A percentile compares a stretch with the other conserved stretches of the same genome.
These are phyloP conservation scores for Solanum hybrid DNA, from an alignment of 305 asterid species.

Conservation along the genomic window DNA sequence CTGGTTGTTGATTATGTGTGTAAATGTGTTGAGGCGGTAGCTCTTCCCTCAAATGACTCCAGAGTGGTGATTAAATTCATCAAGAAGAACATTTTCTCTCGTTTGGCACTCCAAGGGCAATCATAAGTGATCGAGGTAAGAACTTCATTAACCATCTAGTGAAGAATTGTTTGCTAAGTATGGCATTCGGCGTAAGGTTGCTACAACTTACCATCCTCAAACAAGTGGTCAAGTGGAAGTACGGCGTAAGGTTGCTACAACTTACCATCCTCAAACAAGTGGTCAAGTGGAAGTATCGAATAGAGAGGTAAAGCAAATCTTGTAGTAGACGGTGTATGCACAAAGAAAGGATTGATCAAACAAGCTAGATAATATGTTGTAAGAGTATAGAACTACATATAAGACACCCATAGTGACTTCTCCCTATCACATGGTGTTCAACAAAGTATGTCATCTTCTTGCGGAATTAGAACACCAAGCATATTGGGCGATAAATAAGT, in stretches of 20 bases:
- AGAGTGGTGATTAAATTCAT: too few relatives aligned
- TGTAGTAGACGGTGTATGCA: background rate
- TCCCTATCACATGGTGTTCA: background rate
- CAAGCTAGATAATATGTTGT: too few relatives aligned
- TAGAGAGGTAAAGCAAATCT: background rate
- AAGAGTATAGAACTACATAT: fast-evolving
- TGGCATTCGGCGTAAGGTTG: background rate
- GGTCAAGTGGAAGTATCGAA: background rate
- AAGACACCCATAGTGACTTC: background rate
- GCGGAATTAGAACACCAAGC: background rate
- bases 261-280: background rate
- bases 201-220: background rate
- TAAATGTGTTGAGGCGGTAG: too few relatives aligned
- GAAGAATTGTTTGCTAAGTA: too few relatives aligned
- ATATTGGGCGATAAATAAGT: background rate
- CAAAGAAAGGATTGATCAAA: background rate
- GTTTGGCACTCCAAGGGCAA: background rate
- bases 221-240: background rate
- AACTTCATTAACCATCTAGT: background rate
- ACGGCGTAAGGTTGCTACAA: background rate
- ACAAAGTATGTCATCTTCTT: background rate
- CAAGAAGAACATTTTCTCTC: background rate
- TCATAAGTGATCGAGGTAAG: background rate
- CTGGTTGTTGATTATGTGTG: too few relatives aligned
- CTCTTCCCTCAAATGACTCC: background rate